Evolutionary conservation across 305 asterid genomes (phyloP).

Genomic region (Galium porrigens): DNA sequence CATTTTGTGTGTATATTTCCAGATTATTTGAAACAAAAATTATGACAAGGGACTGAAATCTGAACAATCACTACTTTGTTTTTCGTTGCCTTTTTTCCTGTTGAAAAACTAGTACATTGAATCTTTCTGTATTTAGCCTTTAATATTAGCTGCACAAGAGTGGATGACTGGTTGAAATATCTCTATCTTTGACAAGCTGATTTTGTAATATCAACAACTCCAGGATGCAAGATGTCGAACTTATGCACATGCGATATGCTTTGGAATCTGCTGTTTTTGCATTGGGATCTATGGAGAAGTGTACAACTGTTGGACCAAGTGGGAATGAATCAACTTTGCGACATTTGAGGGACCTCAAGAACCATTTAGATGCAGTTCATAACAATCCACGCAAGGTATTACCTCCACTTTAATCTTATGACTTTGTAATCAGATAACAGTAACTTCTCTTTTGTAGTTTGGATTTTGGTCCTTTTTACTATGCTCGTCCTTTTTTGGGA

Average conservation of each 20-base stretch:
- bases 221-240: constrained; percentile 97
- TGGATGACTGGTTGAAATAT: not conserved
- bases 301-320: constrained; percentile 39
- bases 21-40: not conserved
- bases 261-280: constrained; percentile 83
- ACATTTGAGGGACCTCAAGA: constrained; percentile 66
- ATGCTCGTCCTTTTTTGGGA: not conserved
- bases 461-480: not conserved
- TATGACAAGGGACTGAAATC: not conserved
- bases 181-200: constrained; percentile 8
- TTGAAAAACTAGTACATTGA: not conserved
- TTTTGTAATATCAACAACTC: constrained; percentile 17
- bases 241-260: constrained; percentile 95
- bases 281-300: constrained; percentile 66
- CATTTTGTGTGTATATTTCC: not conserved
- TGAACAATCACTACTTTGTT: not conserved
- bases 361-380: constrained; percentile 70
- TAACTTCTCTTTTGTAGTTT: not conserved
- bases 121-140: not conserved
- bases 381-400: constrained; percentile 78
- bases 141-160: not conserved
- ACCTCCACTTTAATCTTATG: constrained; percentile 7
- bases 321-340: constrained; percentile 32
- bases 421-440: not conserved
- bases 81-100: not conserved